Percentiles rank a stretch among this genome's conserved stretches.
These are phyloP conservation scores for Euryodendron excelsum DNA, from an alignment of 148 eudicot genomes.

Conservation along the genomic window DNA sequence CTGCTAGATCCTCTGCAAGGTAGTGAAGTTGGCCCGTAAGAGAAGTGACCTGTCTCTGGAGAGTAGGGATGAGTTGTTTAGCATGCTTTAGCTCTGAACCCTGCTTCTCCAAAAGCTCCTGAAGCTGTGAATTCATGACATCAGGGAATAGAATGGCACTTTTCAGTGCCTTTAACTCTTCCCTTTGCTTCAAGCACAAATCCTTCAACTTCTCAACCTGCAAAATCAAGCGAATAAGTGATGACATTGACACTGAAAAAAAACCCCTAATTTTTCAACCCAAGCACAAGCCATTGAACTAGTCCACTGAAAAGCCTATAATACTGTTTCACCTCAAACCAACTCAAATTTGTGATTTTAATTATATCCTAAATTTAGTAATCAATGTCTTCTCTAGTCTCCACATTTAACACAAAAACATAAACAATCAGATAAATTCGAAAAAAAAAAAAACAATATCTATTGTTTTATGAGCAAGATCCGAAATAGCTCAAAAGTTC, in stretches of 20 bases:
- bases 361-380: not conserved
- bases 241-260: not conserved
- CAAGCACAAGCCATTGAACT: not conserved
- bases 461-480: not conserved
- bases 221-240: not conserved
- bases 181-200: conserved; percentile 92
- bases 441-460: not conserved
- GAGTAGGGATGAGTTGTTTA: conserved; percentile 66
- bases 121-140: conserved; percentile 61
- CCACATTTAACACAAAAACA: not conserved
- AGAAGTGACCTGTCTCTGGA: conserved; percentile 79
- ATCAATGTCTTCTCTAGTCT: not conserved
- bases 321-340: not conserved
- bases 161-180: conserved; percentile 79
- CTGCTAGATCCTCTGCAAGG: conserved; percentile 80
- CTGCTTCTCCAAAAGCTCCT: conserved; percentile 61
- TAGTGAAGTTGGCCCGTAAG: conserved; percentile 80
- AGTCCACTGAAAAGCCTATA: not conserved
- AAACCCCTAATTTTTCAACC: not conserved
- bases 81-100: conserved; percentile 82
- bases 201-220: conserved; percentile 90
- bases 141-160: conserved; percentile 79
- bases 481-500: not conserved
- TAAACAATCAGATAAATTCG: not conserved
- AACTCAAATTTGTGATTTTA: not conserved